phyloP scores from a whole-genome alignment of 495 filamentous ascomycete genomes.

The Hypoxylon fuscum region DNA sequence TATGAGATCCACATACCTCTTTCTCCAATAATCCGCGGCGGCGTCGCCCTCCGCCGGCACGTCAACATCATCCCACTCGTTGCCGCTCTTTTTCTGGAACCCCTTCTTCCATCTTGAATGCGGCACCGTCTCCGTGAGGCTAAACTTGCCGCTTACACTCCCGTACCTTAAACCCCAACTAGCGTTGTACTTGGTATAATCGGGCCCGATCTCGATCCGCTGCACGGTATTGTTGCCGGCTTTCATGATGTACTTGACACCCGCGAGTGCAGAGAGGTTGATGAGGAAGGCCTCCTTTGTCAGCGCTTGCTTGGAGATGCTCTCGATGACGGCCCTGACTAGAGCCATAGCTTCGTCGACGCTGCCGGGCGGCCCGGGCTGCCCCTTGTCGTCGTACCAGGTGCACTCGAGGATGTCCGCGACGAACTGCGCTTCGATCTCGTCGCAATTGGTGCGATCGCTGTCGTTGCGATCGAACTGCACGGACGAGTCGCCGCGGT shows the following conservation, averaged over 20 bases:
- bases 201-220: conserved; percentile 45
- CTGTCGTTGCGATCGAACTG: conserved; percentile 39
- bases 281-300: conserved; percentile 62
- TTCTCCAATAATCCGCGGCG: conserved; percentile 49
- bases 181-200: conserved; percentile 52
- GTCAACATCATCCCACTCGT: conserved; percentile 12
- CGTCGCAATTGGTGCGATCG: conserved; percentile 59
- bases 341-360: conserved; percentile 60
- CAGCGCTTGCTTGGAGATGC: conserved; percentile 50
- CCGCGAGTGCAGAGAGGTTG: conserved; percentile 60
- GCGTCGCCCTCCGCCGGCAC: conserved; percentile 43
- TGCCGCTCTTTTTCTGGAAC: conserved; percentile 38
- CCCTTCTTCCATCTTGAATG: conserved; percentile 46
- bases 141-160: conserved; percentile 52
- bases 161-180: conserved; percentile 60
- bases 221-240: conserved; percentile 48
- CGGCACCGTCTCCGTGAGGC: conserved; percentile 58
- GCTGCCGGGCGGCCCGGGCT: conserved; percentile 45
- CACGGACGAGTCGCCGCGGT: conserved; percentile 18
- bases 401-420: conserved; percentile 49
- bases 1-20: conserved; percentile 50
- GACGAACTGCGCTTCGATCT: conserved; percentile 56
- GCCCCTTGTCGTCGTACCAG: conserved; percentile 55
- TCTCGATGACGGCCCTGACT: conserved; percentile 54
- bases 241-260: conserved; percentile 55